These are phyloP conservation scores for Trichoderma erinaceum DNA, from an alignment of 495 filamentous ascomycete species.

Conservation along the genomic window DNA sequence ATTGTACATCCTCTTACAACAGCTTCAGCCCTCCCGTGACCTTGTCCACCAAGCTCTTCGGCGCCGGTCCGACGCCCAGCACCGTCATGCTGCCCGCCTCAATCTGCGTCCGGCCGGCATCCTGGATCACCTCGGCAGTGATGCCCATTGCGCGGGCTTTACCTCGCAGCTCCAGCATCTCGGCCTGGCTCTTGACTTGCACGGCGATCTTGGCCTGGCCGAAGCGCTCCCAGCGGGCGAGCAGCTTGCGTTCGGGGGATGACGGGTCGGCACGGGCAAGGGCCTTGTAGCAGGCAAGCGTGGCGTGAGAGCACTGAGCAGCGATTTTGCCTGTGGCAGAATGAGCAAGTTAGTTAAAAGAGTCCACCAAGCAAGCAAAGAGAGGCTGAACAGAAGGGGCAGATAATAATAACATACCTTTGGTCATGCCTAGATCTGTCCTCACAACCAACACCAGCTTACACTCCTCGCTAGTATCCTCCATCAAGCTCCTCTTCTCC, in stretches of 20 bases:
- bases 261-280: constrained; percentile 48
- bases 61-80: constrained; percentile 80
- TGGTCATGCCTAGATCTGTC: constrained; percentile 93
- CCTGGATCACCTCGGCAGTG: constrained; percentile 80
- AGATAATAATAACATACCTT: constrained; percentile 51
- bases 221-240: constrained; percentile 72
- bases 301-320: constrained; percentile 92
- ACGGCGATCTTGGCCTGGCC: constrained; percentile 93
- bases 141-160: constrained; percentile 77
- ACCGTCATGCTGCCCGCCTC: constrained; percentile 87
- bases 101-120: constrained; percentile 97
- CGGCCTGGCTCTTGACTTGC: constrained; percentile 77
- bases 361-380: neutral
- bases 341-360: neutral
- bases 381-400: neutral
- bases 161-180: constrained; percentile 68
- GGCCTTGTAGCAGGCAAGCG: constrained; percentile 91
- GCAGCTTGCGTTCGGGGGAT: constrained; percentile 54
- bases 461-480: constrained; percentile 66
- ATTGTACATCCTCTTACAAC: constrained; percentile 41
- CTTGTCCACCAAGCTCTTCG: constrained; percentile 76
- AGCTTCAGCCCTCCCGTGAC: constrained; percentile 88
- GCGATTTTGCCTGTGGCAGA: constrained; percentile 78
- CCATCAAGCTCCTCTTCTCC: constrained; percentile 18
- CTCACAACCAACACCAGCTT: constrained; percentile 90